Evolutionary conservation across 495 filamentous ascomycete species (phyloP), one percentile per base, ranked within the genome.

Genomic region (Penicillium cosmopolitanum): DNA sequence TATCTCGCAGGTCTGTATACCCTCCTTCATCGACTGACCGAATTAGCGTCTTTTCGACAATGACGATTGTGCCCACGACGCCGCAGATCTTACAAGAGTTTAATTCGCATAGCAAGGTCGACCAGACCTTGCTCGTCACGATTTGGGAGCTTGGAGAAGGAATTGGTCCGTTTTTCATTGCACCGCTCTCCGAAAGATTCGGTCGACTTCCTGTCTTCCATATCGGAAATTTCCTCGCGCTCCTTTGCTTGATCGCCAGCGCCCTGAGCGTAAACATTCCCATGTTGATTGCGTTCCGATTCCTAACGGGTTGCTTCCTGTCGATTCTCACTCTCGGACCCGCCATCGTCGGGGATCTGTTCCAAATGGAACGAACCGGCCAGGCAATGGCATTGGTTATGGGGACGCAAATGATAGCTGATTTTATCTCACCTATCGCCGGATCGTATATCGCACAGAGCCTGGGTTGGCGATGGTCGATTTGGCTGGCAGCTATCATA

Each of bases 201-300:
- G 55, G 55, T 35, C 55, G 55, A 7, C 44, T 35, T 50, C 46
- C 42, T 28, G 55, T 57, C 46, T 46, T 57, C 46, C 55, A 57
- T 25, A 33, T 50, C 35, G 55, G 42, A n/a, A 57, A 57, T 38
- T 38, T 57, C 34, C 46, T 57, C 19, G 46, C 46, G 42, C 31
- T 57, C 23, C 33, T 34, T 25, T 57, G 46, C 34, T 46, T 57
- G 11, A 46, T 57, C 11, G 55, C 23, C 18, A 50, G 42, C 16
- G 46, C 55, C 33, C 55, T 57, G 12, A 57, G 55, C 23, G 33
- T 46, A 5, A 57, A 50, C 46, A 51, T 57, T 36, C 46, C 46
- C 31, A 57, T 57, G 55, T 33, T 57, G 23, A 57, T 57, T 46
- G 55, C 55, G 19, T 57, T 57, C 55, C 55, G 55, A 31, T 57